These are phyloP conservation scores for Ophiocordyceps robertsii DNA, from an alignment of 2,329 filamentous ascomycete species.

Conservation along the genomic window DNA sequence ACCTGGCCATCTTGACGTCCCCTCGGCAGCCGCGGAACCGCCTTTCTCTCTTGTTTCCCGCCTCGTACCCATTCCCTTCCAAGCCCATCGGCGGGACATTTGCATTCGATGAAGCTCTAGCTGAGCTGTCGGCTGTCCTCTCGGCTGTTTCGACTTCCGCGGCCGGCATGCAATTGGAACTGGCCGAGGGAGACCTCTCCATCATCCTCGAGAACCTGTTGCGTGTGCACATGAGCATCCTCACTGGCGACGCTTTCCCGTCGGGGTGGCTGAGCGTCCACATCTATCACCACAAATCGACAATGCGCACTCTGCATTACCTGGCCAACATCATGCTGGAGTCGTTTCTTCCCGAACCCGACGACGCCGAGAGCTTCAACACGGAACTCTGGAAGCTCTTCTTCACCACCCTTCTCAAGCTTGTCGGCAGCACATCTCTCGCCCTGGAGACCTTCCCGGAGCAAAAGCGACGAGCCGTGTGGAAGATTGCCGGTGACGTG, in stretches of 20 bases:
- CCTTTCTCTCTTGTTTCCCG: conserved; percentile 81
- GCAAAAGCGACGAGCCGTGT: conserved; percentile 88
- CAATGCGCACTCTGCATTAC: conserved; percentile 74
- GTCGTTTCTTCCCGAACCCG: conserved; percentile 72
- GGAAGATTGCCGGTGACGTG: conserved; percentile 98
- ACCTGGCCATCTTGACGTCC: conserved; percentile 55
- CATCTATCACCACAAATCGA: conserved; percentile 84
- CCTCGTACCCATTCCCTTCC: conserved; percentile 75
- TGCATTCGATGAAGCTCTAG: conserved; percentile 69
- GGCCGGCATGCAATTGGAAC: conserved; percentile 58
- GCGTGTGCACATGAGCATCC: conserved; percentile 75
- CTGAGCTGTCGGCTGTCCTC: conserved; percentile 80
- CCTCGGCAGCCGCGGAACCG: conserved; percentile 43
- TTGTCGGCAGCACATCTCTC: conserved; percentile 78
- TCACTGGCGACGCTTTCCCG: conserved; percentile 83
- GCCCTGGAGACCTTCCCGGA: conserved; percentile 94
- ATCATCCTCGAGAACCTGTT: conserved; percentile 66
- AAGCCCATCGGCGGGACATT: conserved; percentile 49
- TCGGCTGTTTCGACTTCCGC: conserved; percentile 67
- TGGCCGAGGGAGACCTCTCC: conserved; percentile 60
- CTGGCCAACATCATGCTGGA: conserved; percentile 69
- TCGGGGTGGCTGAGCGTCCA: conserved; percentile 82
- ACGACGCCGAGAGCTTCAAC: conserved; percentile 84
- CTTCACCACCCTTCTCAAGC: conserved; percentile 76
- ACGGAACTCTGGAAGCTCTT: conserved; percentile 90